These are phyloP conservation scores for Malbranchea cinnamomea DNA, from an alignment of 2,329 filamentous ascomycete genomes.

Conservation along the genomic window DNA sequence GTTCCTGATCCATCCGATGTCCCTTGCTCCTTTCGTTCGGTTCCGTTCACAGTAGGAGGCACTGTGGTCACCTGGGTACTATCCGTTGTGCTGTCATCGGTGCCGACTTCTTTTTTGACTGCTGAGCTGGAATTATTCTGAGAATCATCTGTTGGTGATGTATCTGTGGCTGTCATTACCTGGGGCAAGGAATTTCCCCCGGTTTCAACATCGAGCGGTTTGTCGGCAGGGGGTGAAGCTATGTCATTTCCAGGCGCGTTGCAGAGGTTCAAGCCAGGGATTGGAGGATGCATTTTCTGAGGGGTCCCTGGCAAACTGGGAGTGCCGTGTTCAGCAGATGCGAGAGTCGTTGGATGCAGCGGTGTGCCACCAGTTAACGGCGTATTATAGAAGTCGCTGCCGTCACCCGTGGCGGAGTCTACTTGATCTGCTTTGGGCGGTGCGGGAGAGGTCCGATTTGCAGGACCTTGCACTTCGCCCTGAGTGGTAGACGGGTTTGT, in stretches of 20 bases:
- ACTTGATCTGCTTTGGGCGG: too few relatives aligned
- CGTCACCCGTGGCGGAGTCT: constrained; percentile 19
- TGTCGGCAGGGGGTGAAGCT: constrained; percentile 2
- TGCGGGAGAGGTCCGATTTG: constrained; percentile 17
- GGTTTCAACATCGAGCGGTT: neutral
- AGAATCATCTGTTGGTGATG: constrained; percentile 2
- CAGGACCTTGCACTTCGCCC: too few relatives aligned
- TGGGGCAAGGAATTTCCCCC: neutral
- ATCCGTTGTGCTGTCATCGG: neutral
- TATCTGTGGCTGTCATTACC: constrained; percentile 5
- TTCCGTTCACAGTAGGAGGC: neutral
- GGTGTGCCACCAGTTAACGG: constrained; percentile 19
- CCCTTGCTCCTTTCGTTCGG: neutral
- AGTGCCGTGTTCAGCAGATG: neutral
- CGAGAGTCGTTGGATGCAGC: constrained; percentile 3
- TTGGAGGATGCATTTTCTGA: constrained; percentile 13
- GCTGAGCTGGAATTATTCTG: neutral
- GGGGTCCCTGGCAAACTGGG: constrained; percentile 4
- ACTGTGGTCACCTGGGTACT: too few relatives aligned
- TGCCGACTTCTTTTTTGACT: constrained; percentile 3
- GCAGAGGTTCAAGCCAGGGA: constrained; percentile 25
- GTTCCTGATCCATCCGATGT: neutral
- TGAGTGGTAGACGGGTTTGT: too few relatives aligned
- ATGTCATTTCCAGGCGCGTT: constrained; percentile 2
- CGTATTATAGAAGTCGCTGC: constrained; percentile 30